Evolutionary conservation across 352 stramenopile species (phyloP), one percentile per base, ranked within the genome.

Genomic region (Pythium guiyangense): DNA sequence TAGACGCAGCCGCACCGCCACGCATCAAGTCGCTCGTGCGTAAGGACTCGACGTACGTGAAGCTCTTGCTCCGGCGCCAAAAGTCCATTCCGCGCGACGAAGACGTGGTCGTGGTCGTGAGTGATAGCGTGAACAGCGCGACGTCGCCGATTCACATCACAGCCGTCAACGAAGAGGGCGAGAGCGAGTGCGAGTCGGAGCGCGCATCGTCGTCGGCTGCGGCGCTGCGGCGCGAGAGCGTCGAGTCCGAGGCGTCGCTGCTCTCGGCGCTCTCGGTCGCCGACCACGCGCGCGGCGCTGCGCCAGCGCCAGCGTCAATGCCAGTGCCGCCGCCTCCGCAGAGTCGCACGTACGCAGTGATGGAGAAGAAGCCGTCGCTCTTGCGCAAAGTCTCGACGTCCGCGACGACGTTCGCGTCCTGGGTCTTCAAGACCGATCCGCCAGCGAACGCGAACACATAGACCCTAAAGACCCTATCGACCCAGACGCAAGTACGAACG

Each of bases 51-150:
- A 76, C 65, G 64, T 64, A 64, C 39, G 54, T 53, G 18, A 64
- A 71, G 31, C 52, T 81, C 50, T 54, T 79, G 29, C 54, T 51
- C 29, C 3, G 29, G 14, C 65, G 56, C 15, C 49, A 66, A 48
- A 61, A 59, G n/a, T 64, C 57, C 15, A 65, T 59, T 15, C 57
- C 60, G 17, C 61, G 51, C 26, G 68, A 67, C 20, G 64, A 81
- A n/a, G 62, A 78, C 18, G 40, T 81, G 17, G 69, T 81, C 17
- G 55, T 73, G 8, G 31, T 81, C 6, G 54, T 69, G 57, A 51
- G 47, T 15, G 59, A 74, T 18, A 48, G 31, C 3, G 31, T 53
- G n/a, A 49, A 64, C 39, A 43, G 52, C 22, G n/a, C 29, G 1
- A 50, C 59, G 15, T 56, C 57, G 34, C 12, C 35, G 29, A 34